Evolutionary conservation across 805 yeast genomes (phyloP), one percentile per base, ranked within the genome.

Genomic region (Nadsonia fulvescens): DNA sequence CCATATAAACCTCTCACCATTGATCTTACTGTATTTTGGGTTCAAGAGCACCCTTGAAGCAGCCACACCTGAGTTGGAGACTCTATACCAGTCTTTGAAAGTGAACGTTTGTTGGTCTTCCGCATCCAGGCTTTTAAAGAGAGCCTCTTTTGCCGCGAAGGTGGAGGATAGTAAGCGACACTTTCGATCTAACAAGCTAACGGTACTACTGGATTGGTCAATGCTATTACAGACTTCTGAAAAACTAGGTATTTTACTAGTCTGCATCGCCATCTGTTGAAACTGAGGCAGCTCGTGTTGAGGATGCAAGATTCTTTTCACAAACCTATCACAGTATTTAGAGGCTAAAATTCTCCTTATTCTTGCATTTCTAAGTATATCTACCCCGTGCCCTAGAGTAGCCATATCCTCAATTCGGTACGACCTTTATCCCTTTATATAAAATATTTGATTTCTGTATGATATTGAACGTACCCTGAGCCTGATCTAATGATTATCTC

Each of bases 121-220:
- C 1, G 37, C 25, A 23, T 58, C 63, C 30, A 75, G 44, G 0
- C 70, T 56, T 42, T 75, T 75, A 44, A 55, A 75, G 5, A 72
- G 40, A 1, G 83, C 81, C 38, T 75, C 89, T 34, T 75, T 75
- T 9, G 61, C 49, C 8, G 79, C 70, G 83, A 86, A 75, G 11
- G 61, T 34, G 4, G 66, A 64, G 2, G 76, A 61, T 10, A 73
- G 25, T 17, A 8, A 8, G 8, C n/a, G 19, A n/a, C 9, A 12
- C 21, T 22, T 15, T 27, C 21, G 14, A 22, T 25, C 11, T 27
- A 18, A 16, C 22, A 14, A 8, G 25, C 18, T 14, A 11, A 16
- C 16, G 12, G n/a, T 14, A 43, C 3, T 53, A 40, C 16, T 40
- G 41, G 8, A 19, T 26, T 12, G 4, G 22, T 21, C 29, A 8